These are phyloP conservation scores for Aspergillus viridinutans DNA, from an alignment of 2,329 filamentous ascomycete species.

Conservation along the genomic window DNA sequence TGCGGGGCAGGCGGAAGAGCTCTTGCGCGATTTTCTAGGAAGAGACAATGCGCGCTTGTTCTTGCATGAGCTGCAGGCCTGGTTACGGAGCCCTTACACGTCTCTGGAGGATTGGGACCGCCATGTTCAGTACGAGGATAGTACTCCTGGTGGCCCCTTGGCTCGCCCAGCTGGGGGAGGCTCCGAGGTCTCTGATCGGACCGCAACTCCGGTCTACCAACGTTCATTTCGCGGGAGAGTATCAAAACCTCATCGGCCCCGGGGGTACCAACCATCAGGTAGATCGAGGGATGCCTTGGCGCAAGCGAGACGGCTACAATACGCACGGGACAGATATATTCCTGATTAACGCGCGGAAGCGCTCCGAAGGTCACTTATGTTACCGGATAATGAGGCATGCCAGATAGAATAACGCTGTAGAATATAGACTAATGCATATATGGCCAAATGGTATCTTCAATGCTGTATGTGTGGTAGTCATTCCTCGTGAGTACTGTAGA, in stretches of 20 bases:
- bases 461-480: constrained; percentile 9
- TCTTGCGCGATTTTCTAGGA: constrained; percentile 75
- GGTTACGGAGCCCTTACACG: constrained; percentile 74
- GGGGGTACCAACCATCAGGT: constrained; percentile 6
- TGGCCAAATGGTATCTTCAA: constrained; percentile 16
- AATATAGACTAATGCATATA: constrained; percentile 7
- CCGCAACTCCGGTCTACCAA: constrained; percentile 20
- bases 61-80: constrained; percentile 78
- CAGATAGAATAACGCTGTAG: constrained; percentile 1
- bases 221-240: constrained; percentile 21
- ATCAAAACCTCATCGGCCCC: constrained; percentile 19
- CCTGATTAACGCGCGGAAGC: constrained; percentile 23
- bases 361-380: neutral
- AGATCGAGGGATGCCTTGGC: constrained; percentile 14
- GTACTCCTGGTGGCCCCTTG: neutral
- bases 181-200: constrained; percentile 11
- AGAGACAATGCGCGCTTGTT: constrained; percentile 69
- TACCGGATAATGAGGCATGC: constrained; percentile 4
- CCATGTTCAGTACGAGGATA: constrained; percentile 64
- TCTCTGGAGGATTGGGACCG: constrained; percentile 75
- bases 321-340: constrained; percentile 29
- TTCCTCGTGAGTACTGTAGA: constrained; percentile 12
- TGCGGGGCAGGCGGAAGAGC: constrained; percentile 71
- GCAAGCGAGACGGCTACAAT: constrained; percentile 24
- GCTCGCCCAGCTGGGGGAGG: neutral